Evolutionary conservation across 2,329 filamentous ascomycete genomes (phyloP), one percentile per base, ranked within the genome.

Genomic region (Aspergillus glaucus): DNA sequence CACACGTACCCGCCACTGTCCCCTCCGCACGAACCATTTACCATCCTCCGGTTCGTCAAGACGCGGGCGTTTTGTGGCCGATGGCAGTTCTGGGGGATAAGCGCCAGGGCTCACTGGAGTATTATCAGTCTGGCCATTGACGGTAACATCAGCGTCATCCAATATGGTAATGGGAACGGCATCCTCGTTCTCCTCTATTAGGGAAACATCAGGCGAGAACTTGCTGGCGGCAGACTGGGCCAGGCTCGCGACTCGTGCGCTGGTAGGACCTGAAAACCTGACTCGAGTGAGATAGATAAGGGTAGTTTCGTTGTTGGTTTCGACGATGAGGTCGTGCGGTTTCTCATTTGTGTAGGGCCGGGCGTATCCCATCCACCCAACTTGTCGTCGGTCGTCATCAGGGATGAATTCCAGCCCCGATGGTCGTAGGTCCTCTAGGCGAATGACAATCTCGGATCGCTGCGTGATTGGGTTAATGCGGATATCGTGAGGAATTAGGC

Each of bases 341-440:
- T 76, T 76, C 46, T 88, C 82, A 65, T 96, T 90, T n/a, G 89
- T 83, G 60, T 85, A 94, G 0, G 92, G 92, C 5, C 92, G 82
- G 12, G 87, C 82, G 60, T 82, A 81, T 21, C 21, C 21, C 21
- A 21, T 21, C 21, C 21, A 21, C 21, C 21, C 21, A 4, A 4
- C 21, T 4, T 21, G 21, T 21, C 21, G 21, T 21, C 4, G 21
- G 21, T 21, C 21, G 21, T 21, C 21, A 21, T 21, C 21, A 2
- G 21, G 21, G 21, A 21, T 21, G 21, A 21, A 21, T 21, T 21
- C 21, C 43, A 96, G 76, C 12, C 92, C 92, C 2, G 87, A 90
- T 60, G 92, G 91, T 30, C 92, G 82, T n/a, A 97, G 80, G 60
- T 96, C 91, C 60, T 93, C 85, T 2, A 97, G 70, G 0, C 88